Conservation (phyloP, 495 filamentous ascomycete genomes). For the Pseudomonodictys pantanalensis region DNA sequence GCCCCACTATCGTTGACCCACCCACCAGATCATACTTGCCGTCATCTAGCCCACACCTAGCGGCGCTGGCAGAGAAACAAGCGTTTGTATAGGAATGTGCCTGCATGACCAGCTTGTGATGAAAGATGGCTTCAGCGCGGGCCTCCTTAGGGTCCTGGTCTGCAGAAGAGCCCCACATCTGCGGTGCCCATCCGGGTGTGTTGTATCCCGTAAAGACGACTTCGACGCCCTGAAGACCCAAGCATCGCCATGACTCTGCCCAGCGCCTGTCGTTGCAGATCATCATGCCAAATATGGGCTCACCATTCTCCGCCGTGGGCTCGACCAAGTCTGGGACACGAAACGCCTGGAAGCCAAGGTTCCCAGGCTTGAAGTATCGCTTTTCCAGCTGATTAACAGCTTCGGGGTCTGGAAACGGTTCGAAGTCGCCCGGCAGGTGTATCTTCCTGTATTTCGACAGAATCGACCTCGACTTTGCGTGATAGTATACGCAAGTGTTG, state of each 20-base stretch:
- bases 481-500: constrained; percentile 50
- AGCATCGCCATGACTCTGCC: constrained; percentile 48
- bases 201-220: constrained; percentile 51
- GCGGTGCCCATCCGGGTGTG: constrained; percentile 47
- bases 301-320: constrained; percentile 30
- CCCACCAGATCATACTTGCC: constrained; percentile 47
- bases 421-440: constrained; percentile 48
- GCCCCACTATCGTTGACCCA: constrained; percentile 50
- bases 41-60: constrained; percentile 49
- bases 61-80: constrained; percentile 47
- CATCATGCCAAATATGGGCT: constrained; percentile 52
- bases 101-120: constrained; percentile 49
- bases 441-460: constrained; percentile 52
- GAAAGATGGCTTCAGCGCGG: constrained; percentile 45
- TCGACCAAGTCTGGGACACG: constrained; percentile 44
- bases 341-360: constrained; percentile 51
- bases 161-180: constrained; percentile 44
- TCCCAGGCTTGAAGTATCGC: constrained; percentile 49
- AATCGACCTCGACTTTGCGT: constrained; percentile 40
- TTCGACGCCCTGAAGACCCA: constrained; percentile 50
- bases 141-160: constrained; percentile 44
- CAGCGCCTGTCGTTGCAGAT: constrained; percentile 53
- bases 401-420: constrained; percentile 47
- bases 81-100: constrained; percentile 48
- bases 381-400: constrained; percentile 52